Conservation (phyloP, 2,329 filamentous ascomycete species). For the Alternaria brassicae region DNA sequence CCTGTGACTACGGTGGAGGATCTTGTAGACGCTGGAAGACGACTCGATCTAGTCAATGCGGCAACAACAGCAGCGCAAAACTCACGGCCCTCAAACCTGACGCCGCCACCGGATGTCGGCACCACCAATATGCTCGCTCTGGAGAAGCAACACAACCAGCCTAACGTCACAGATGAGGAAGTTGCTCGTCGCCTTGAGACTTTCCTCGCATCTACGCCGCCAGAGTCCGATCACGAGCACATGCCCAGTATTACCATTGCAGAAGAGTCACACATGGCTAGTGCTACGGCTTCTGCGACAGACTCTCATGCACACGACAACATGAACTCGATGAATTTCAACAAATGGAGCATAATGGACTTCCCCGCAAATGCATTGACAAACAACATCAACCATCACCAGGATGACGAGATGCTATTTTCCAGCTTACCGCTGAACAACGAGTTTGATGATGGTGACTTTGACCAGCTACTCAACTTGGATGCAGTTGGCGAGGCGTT, state of each 20-base stretch:
- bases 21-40: constrained; percentile 55
- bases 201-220: constrained; percentile 60
- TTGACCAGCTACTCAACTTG: constrained; percentile 50
- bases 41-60: constrained; percentile 45
- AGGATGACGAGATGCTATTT: constrained; percentile 46
- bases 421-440: constrained; percentile 46
- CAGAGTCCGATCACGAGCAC: constrained; percentile 52
- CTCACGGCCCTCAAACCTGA: constrained; percentile 44
- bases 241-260: constrained; percentile 40
- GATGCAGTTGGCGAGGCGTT: constrained; percentile 51
- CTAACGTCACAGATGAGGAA: constrained; percentile 54
- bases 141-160: constrained; percentile 38
- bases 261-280: constrained; percentile 24
- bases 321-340: constrained; percentile 14
- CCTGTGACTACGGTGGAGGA: constrained; percentile 55
- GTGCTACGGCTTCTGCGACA: constrained; percentile 13
- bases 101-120: constrained; percentile 51
- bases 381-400: constrained; percentile 42
- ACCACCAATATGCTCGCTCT: constrained; percentile 45
- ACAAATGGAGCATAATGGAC: constrained; percentile 32
- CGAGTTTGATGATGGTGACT: constrained; percentile 51
- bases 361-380: constrained; percentile 26
- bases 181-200: constrained; percentile 57
- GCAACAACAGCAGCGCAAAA: constrained; percentile 20
- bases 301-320: background rate